phyloP scores from a whole-genome alignment of 352 stramenopile genomes.

The Pythium coloratum region DNA sequence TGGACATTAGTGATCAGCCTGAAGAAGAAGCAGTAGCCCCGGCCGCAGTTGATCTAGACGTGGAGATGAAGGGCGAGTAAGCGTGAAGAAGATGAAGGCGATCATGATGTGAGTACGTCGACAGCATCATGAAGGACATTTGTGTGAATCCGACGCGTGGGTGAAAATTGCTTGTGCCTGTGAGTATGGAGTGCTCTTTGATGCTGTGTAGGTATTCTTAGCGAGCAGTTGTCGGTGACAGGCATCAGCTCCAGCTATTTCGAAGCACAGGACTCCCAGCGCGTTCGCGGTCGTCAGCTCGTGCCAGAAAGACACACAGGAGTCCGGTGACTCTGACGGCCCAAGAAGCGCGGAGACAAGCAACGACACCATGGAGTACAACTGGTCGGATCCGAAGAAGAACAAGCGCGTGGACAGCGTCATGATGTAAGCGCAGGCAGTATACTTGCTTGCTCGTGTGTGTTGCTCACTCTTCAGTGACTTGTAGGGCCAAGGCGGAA shows the following conservation, averaged over 20 bases:
- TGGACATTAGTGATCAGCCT: neutral
- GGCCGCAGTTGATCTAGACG: neutral
- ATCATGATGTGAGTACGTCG: neutral
- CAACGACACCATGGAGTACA: conserved; percentile 60
- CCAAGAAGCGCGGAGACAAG: neutral
- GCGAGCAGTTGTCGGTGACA: neutral
- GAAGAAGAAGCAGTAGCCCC: neutral
- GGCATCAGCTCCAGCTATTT: conserved; percentile 1
- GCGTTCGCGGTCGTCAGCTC: neutral
- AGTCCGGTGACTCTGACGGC: neutral
- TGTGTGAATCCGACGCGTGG: neutral
- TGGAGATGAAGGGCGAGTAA: neutral
- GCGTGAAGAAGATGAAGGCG: neutral
- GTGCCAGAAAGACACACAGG: neutral
- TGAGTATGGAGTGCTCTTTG: neutral
- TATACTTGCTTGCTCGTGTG: neutral
- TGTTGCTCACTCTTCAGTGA: neutral
- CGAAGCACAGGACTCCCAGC: neutral
- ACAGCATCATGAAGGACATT: neutral
- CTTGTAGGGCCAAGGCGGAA: conserved; percentile 67
- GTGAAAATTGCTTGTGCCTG: neutral
- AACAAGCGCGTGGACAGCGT: conserved; percentile 67
- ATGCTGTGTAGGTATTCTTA: conserved; percentile 16
- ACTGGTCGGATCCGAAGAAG: conserved; percentile 82
- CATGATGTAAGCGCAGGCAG: conserved; percentile 61